These are phyloP conservation scores for Mitragyna speciosa DNA, from an alignment of 257 asterid species.

Conservation along the genomic window DNA sequence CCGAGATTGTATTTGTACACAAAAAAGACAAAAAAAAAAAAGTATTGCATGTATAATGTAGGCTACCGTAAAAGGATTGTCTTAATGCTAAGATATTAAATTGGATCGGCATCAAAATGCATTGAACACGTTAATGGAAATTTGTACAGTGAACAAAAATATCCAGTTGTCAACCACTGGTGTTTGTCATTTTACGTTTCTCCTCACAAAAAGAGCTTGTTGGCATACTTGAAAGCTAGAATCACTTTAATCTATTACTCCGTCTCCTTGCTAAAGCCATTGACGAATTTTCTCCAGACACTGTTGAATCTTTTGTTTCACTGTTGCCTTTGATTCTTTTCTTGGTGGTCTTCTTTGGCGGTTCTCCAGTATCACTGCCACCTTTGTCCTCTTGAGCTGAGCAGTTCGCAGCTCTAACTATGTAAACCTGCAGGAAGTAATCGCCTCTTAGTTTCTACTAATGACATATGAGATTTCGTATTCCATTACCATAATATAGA, in stretches of 20 bases:
- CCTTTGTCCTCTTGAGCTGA: conserved; percentile 17
- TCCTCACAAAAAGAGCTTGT: neutral
- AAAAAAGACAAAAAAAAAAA: too few species aligned
- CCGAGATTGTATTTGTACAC: too few species aligned
- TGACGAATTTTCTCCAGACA: conserved; percentile 24
- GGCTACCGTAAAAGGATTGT: too few species aligned
- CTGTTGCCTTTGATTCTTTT: neutral
- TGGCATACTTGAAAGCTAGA: neutral
- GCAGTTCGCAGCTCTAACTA: conserved; percentile 49
- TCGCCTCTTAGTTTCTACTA: too few species aligned
- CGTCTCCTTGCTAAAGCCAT: conserved; percentile 37
- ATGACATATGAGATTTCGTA: neutral
- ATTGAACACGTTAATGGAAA: too few species aligned
- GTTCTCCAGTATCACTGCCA: conserved; percentile 35
- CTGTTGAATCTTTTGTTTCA: conserved; percentile 15
- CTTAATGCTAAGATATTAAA: too few species aligned
- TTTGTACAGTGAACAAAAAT: too few species aligned
- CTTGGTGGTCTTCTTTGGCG: conserved; percentile 23
- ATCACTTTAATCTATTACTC: conserved; percentile 44
- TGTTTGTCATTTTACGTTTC: neutral
- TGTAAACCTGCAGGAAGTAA: conserved; percentile 47
- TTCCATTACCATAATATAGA: neutral
- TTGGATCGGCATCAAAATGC: too few species aligned
- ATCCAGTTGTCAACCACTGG: too few species aligned
- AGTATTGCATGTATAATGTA: too few species aligned